Percentiles rank a stretch among this genome's conserved stretches.
phyloP scores from a whole-genome alignment of 257 asterid genomes.

The Solanum boliviense region DNA sequence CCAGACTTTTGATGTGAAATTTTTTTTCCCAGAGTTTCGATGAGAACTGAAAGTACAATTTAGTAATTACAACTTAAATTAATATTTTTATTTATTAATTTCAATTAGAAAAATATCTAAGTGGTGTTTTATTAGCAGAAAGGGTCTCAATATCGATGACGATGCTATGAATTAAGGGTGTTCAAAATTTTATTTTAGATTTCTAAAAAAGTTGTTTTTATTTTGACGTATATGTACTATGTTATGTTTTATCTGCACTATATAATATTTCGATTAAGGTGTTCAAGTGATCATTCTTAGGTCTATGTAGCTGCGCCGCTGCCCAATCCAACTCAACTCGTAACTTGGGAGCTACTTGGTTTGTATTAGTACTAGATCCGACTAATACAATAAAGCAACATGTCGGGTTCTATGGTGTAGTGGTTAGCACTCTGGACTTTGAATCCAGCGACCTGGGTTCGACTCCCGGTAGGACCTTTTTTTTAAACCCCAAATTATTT shows the following conservation, averaged over 20 bases:
- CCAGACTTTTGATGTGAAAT: no score
- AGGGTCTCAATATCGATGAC: neutral
- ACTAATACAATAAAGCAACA: fast-evolving
- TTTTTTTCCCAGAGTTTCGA: no score
- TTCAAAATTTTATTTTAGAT: no score
- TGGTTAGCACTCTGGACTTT: constrained; percentile 99
- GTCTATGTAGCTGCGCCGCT: neutral
- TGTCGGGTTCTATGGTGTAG: constrained; percentile 46
- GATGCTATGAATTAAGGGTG: neutral
- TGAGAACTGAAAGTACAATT: neutral
- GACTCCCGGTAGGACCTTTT: constrained; percentile 96
- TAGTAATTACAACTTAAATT: neutral
- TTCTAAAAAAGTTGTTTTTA: no score
- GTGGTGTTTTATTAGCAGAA: neutral
- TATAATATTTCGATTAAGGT: no score
- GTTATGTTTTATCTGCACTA: no score
- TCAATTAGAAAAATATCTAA: neutral
- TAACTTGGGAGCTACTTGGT: neutral
- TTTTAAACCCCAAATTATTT: neutral
- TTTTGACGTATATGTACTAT: neutral
- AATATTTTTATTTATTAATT: neutral
- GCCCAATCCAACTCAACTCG: neutral
- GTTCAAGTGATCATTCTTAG: no score
- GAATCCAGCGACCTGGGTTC: constrained; percentile 99
- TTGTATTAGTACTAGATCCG: fast-evolving